Conservation (phyloP, 2,329 filamentous ascomycete species). For the Periglandula ipomoeae region DNA sequence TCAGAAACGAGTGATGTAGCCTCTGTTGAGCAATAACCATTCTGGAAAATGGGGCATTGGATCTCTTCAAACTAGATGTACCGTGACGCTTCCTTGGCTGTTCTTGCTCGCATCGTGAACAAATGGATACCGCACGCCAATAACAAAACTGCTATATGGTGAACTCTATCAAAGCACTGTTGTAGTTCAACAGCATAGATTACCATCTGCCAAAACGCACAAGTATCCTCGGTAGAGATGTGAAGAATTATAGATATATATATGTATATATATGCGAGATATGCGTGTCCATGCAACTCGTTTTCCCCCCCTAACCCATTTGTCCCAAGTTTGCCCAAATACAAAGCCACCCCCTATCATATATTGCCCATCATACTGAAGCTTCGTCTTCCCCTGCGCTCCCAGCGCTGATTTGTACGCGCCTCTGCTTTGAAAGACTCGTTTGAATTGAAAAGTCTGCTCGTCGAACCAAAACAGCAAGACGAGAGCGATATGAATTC, state of each 20-base stretch:
- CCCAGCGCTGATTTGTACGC: background rate
- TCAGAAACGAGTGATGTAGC: no score
- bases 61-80: no score
- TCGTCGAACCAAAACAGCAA: background rate
- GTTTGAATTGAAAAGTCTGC: background rate
- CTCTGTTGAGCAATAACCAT: no score
- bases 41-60: no score
- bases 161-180: no score
- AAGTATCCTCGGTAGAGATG: background rate
- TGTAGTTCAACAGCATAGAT: no score
- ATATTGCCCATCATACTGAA: background rate
- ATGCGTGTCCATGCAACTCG: background rate
- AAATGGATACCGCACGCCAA: no score
- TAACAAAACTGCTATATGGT: no score
- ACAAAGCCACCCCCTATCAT: background rate
- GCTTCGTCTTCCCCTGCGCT: background rate
- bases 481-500: background rate
- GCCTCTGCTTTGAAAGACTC: background rate
- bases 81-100: no score
- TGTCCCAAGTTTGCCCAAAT: background rate
- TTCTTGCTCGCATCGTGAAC: no score
- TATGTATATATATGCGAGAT: background rate
- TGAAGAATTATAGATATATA: background rate
- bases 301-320: background rate
- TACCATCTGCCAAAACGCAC: no score